Conservation (phyloP, 441 rosid genomes). For the Biscutella auriculata region DNA sequence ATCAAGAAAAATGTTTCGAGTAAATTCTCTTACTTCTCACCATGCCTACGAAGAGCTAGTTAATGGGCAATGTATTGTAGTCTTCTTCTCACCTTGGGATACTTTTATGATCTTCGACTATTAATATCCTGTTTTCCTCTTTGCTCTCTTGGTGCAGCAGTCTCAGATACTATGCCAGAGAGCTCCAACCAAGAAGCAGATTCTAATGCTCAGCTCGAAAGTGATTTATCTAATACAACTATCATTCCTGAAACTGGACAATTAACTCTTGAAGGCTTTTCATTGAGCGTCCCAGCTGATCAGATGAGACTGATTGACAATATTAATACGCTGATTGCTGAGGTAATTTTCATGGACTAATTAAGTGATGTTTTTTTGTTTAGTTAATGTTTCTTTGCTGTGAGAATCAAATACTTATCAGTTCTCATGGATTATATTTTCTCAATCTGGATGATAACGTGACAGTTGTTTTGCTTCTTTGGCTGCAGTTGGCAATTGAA, state of each 20-base stretch:
- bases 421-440: background rate
- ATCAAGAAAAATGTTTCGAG: background rate
- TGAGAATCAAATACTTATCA: background rate
- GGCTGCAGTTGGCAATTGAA: constrained; percentile 69
- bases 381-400: background rate
- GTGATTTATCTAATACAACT: constrained; percentile 26
- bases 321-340: constrained; percentile 59
- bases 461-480: constrained; percentile 2
- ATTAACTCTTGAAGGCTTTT: constrained; percentile 34
- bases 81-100: background rate
- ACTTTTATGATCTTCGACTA: background rate
- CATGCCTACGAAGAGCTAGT: background rate
- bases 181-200: constrained; percentile 31
- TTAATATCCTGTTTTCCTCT: background rate
- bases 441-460: constrained; percentile 13
- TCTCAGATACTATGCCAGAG: constrained; percentile 29
- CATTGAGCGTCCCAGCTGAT: constrained; percentile 62
- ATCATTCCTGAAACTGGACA: constrained; percentile 35
- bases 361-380: background rate
- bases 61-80: no score
- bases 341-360: constrained; percentile 33
- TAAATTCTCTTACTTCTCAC: background rate
- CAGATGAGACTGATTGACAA: constrained; percentile 67
- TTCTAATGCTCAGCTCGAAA: constrained; percentile 24
- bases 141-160: constrained; percentile 15